phyloP scores from a whole-genome alignment of 1,139 yeast species.

The Nakaseomyces sp. region DNA sequence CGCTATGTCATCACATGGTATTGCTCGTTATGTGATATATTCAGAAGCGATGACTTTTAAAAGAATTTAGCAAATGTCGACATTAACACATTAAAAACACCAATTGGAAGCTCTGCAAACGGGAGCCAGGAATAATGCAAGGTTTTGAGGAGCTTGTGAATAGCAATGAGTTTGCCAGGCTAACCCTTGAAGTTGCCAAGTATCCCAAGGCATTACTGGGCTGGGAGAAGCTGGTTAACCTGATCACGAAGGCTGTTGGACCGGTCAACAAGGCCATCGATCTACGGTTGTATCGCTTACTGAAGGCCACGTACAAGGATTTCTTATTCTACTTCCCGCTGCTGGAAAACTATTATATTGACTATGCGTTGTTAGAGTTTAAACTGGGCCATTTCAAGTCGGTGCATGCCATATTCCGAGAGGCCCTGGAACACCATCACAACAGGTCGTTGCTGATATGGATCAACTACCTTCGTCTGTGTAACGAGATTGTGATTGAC shows the following conservation, averaged over 20 bases:
- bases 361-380: conserved; percentile 62
- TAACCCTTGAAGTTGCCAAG: conserved; percentile 21
- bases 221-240: conserved; percentile 30
- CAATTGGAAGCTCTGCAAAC: too few relatives aligned
- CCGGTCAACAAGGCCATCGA: conserved; percentile 25
- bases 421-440: conserved; percentile 38
- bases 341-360: conserved; percentile 71
- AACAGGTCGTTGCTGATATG: conserved; percentile 56
- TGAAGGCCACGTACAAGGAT: conserved; percentile 40
- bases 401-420: conserved; percentile 44
- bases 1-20: too few relatives aligned
- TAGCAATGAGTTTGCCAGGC: conserved; percentile 21
- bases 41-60: not conserved
- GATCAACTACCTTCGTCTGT: conserved; percentile 55
- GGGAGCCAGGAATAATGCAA: too few relatives aligned
- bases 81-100: too few relatives aligned
- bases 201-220: conserved; percentile 22
- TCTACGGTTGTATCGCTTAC: conserved; percentile 22
- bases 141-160: conserved; percentile 14
- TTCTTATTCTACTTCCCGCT: conserved; percentile 59
- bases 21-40: too few relatives aligned
- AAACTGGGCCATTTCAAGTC: conserved; percentile 45
- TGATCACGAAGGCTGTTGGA: conserved; percentile 19
- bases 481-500: conserved; percentile 35
- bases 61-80: not conserved